Evolutionary conservation across 78 protist genomes (phyloP).

Genomic region (Isochrysis galbana): DNA sequence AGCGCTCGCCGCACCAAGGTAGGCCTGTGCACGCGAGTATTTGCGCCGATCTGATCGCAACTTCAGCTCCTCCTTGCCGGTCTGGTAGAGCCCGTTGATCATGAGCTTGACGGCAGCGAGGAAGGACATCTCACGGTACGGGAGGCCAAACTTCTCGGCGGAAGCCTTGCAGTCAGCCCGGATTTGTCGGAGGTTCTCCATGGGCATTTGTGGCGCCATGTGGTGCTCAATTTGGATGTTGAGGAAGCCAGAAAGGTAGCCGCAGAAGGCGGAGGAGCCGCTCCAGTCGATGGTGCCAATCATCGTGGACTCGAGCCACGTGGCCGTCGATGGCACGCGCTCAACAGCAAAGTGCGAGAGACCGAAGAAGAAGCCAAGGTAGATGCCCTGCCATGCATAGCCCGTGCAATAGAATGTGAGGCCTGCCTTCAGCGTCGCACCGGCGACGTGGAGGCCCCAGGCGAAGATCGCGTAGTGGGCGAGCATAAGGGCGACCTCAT

Average conservation of each 20-base stretch:
- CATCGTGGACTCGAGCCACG: constrained; percentile 12
- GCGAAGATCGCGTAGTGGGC: constrained; percentile 26
- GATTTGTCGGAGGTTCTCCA: constrained; percentile 25
- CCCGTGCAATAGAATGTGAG: neutral
- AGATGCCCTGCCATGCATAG: constrained; percentile 40
- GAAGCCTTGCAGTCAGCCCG: constrained; percentile 13
- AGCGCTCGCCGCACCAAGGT: neutral
- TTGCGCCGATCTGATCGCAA: neutral
- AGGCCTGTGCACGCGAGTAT: neutral
- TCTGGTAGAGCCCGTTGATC: neutral
- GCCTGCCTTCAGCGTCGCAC: neutral
- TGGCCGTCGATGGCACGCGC: constrained; percentile 12
- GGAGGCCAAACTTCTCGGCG: neutral
- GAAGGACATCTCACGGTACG: neutral
- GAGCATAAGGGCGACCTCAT: constrained; percentile 10
- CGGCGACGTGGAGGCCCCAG: neutral
- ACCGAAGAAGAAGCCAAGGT: constrained; percentile 45
- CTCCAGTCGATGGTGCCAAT: constrained; percentile 13
- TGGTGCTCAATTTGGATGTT: constrained; percentile 53
- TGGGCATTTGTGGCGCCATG: constrained; percentile 40
- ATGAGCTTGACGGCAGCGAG: neutral
- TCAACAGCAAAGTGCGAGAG: constrained; percentile 38
- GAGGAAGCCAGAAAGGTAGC: constrained; percentile 40
- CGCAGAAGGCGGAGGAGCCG: neutral
- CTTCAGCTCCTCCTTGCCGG: neutral